Base-by-base conservation (phyloP, 2,329 filamentous ascomycete genomes). In the Hirsutella thompsonii region DNA sequence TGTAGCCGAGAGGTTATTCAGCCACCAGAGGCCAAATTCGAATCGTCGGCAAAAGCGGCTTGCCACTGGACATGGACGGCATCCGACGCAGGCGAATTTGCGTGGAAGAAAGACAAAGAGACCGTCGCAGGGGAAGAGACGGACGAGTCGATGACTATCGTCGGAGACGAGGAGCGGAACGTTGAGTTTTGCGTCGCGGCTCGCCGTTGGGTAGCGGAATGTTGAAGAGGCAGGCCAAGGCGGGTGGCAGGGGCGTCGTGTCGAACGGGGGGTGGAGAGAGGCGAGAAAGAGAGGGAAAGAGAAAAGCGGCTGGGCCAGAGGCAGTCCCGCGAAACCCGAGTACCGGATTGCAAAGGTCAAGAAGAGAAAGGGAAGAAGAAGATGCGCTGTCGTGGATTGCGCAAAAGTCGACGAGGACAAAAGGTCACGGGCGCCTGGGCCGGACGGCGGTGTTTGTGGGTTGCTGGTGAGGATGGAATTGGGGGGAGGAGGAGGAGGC, bases 201-300 rank as follows among this genome's bases (percentile, higher is more conserved):
- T 20, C 36, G 33, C 40, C 36, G 46, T 44, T 38, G 36, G 26
- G 38, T 21, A 42, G 42, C 32, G 35, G 40, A 37, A 44, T n/a
- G 41, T 43, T 11, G 38, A 43, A 39, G 38, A 38, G 26, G 41
- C 38, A 37, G 38, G 39, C 40, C 32, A 18, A 18, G 32, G 32
- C n/a, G 9, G n/a, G 32, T 34, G 32, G 32, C 32, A n/a, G 32
- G 32, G 32, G n/a, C 32, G 32, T 34, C 32, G 32, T 16, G 36
- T 23, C 14, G 23, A 11, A 10, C 19, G 35, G 13, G 20, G 20
- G 20, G n/a, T n/a, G n/a, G 16, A 9, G 18, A 32, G 34, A 9
- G 16, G 29, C 8, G 30, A 26, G 36, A 42, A 16, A 19, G 20
- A 28, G 20, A 35, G 41, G 19, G 28, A n/a, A 8, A 36, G 16